Conservation (phyloP, 192 early-diverging fungal genomes). For the Glomus cerebriforme region DNA sequence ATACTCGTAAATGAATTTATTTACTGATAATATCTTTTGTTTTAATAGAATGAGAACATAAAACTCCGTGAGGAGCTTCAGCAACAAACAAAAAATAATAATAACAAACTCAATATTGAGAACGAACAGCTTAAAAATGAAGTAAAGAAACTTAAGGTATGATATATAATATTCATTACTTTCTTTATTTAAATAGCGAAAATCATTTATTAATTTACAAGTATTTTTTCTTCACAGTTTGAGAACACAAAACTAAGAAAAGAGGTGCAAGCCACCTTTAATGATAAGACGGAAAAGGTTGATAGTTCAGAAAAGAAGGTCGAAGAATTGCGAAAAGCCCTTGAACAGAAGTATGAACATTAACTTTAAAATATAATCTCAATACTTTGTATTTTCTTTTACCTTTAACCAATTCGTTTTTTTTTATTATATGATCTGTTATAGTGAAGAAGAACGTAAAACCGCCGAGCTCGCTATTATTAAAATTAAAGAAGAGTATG, state of each 20-base stretch:
- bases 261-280: not conserved
- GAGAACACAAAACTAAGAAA: not conserved
- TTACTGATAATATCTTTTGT: not conserved
- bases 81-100: not conserved
- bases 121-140: not conserved
- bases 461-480: not conserved
- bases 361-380: no score
- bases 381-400: no score
- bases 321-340: not conserved
- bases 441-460: not conserved
- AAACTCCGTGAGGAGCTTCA: not conserved
- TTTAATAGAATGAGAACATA: not conserved
- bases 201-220: not conserved
- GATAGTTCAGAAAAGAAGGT: not conserved
- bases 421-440: not conserved
- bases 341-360: not conserved
- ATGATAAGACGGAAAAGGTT: not conserved
- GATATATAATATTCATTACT: not conserved
- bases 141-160: not conserved
- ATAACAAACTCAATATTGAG: not conserved
- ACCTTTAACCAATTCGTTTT: no score
- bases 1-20: no score
- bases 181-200: no score
- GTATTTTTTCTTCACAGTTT: not conserved
- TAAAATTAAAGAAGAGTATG: not conserved